Evolutionary conservation across 164 flowering plant genomes (phyloP).

Genomic region (Umbellularia californica): DNA sequence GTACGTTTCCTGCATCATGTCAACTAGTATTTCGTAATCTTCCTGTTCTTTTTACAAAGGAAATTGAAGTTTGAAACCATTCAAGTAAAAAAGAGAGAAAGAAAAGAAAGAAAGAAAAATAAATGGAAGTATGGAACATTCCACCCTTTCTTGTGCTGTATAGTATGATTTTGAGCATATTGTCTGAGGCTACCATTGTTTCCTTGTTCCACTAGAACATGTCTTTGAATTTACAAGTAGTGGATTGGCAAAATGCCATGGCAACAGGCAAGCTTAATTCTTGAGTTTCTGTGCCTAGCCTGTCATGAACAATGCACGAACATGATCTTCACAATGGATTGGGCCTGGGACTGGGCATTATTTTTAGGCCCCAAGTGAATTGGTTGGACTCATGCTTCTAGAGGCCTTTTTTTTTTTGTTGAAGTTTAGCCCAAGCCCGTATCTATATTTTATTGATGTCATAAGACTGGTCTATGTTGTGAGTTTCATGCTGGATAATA

Average conservation of each 20-base stretch:
- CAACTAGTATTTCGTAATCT: background rate
- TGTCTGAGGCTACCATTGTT: too few relatives aligned
- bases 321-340: background rate
- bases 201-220: background rate
- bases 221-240: too few relatives aligned
- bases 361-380: background rate
- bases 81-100: background rate
- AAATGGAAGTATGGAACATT: background rate
- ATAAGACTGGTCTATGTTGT: background rate
- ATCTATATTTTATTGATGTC: background rate
- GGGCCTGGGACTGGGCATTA: background rate
- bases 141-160: background rate
- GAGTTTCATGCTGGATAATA: background rate
- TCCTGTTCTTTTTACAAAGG: background rate
- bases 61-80: background rate
- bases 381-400: background rate
- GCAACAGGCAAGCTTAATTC: background rate
- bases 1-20: constrained; percentile 34
- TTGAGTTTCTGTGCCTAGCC: background rate
- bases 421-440: background rate
- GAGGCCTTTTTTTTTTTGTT: background rate
- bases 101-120: background rate
- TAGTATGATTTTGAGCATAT: background rate
- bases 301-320: background rate
- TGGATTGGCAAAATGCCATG: background rate